Evolutionary conservation across 2,329 filamentous ascomycete species (phyloP).

Genomic region (Fusarium poae): DNA sequence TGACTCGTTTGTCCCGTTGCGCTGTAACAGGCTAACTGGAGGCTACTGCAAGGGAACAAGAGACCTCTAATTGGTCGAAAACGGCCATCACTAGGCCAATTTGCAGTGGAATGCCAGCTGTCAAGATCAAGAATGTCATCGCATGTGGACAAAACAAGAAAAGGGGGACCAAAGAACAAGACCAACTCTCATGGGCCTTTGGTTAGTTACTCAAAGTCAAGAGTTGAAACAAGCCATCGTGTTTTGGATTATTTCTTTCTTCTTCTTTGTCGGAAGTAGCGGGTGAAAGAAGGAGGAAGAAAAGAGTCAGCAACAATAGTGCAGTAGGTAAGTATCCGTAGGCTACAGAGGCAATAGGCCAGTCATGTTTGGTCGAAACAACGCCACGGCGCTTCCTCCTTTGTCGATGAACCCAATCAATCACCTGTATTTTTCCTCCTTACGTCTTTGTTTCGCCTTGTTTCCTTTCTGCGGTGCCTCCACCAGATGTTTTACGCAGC

Average conservation of each 20-base stretch:
- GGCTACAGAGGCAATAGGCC: not conserved
- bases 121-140: conserved; percentile 29
- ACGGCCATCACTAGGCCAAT: conserved; percentile 2
- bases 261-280: conserved; percentile 23
- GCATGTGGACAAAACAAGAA: not conserved
- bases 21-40: conserved; percentile 26
- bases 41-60: conserved; percentile 31
- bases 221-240: conserved; percentile 28
- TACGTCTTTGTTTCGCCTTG: conserved; percentile 8
- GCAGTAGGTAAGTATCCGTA: not conserved
- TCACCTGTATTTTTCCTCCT: conserved; percentile 1
- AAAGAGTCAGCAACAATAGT: not conserved
- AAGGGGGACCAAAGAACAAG: conserved; percentile 10
- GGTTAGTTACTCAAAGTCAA: not conserved
- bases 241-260: conserved; percentile 18
- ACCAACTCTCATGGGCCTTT: not conserved
- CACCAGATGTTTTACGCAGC: not conserved
- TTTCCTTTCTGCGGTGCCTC: not conserved
- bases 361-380: conserved; percentile 18
- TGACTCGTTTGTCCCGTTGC: conserved; percentile 25
- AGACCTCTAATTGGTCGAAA: conserved; percentile 15
- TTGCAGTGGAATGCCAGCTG: conserved; percentile 23
- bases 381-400: conserved; percentile 36
- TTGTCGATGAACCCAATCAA: conserved; percentile 22
- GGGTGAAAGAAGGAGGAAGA: not conserved